A percentile compares a stretch with the other conserved stretches of the same genome.
These are phyloP conservation scores for Penicillium sp. DNA, from an alignment of 2,329 filamentous ascomycete genomes.

Conservation along the genomic window DNA sequence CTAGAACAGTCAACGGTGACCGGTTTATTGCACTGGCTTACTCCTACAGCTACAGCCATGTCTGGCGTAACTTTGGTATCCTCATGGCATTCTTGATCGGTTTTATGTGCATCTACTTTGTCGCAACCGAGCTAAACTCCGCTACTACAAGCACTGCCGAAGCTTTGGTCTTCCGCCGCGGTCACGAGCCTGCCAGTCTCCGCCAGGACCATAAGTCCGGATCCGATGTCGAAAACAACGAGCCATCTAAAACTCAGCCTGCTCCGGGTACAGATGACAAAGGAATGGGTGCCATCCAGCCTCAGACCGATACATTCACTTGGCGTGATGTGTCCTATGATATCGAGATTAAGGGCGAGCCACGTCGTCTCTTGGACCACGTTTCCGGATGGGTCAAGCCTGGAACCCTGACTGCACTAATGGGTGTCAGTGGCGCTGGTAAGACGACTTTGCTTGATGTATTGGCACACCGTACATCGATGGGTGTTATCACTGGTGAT, in stretches of 20 bases:
- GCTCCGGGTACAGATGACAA: neutral
- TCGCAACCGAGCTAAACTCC: conserved; percentile 42
- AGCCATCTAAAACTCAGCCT: neutral
- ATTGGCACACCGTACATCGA: conserved; percentile 75
- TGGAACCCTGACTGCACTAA: conserved; percentile 81
- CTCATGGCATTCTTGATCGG: conserved; percentile 61
- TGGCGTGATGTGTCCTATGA: conserved; percentile 80
- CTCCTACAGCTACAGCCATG: conserved; percentile 56
- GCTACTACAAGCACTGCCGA: conserved; percentile 72
- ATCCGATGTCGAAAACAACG: conserved; percentile 50
- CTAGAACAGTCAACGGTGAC: conserved; percentile 56
- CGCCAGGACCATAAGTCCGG: conserved; percentile 2
- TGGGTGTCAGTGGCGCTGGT: conserved; percentile 85
- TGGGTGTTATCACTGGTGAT: conserved; percentile 82
- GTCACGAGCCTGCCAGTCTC: conserved; percentile 29
- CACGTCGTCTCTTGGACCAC: conserved; percentile 72
- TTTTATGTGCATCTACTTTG: conserved; percentile 62
- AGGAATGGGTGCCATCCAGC: conserved; percentile 44
- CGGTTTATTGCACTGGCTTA: conserved; percentile 55
- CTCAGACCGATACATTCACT: conserved; percentile 72
- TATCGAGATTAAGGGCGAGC: conserved; percentile 71
- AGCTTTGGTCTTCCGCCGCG: conserved; percentile 70
- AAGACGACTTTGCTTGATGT: conserved; percentile 88
- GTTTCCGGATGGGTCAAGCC: conserved; percentile 93
- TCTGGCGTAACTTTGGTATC: conserved; percentile 70